phyloP scores from a whole-genome alignment of 352 stramenopile species.

The Thalassiosira oceanica region DNA sequence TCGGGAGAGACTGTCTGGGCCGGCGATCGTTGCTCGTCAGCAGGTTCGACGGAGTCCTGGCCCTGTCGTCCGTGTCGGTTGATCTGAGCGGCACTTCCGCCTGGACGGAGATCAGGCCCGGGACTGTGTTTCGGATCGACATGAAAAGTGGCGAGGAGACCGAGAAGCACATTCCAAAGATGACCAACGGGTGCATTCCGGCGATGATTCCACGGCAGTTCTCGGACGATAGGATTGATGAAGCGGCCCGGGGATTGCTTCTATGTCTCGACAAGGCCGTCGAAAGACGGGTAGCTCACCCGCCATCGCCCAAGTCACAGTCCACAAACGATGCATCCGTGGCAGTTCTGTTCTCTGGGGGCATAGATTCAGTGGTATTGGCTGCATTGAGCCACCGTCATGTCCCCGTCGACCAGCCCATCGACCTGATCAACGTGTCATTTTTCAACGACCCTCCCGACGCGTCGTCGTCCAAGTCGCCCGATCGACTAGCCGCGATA shows the following conservation, averaged over 20 bases:
- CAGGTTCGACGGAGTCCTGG: constrained; percentile 21
- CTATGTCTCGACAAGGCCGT: constrained; percentile 84
- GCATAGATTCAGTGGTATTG: constrained; percentile 94
- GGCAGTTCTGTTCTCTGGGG: constrained; percentile 93
- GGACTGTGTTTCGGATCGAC: constrained; percentile 83
- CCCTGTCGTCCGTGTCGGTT: constrained; percentile 38
- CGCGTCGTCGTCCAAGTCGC: constrained; percentile 57
- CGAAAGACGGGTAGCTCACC: constrained; percentile 81
- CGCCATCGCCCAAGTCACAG: constrained; percentile 44
- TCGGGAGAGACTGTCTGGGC: constrained; percentile 88
- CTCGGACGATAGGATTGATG: constrained; percentile 27
- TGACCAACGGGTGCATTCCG: constrained; percentile 30
- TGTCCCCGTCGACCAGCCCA: constrained; percentile 68
- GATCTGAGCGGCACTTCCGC: constrained; percentile 42
- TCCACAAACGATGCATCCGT: constrained; percentile 56
- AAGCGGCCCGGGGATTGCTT: constrained; percentile 71
- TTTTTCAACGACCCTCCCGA: constrained; percentile 79
- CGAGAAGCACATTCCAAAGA: constrained; percentile 22
- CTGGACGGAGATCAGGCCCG: constrained; percentile 83
- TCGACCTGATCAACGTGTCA: constrained; percentile 94
- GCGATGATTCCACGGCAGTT: neutral
- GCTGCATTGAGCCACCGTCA: constrained; percentile 87
- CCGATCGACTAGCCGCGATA: constrained; percentile 89
- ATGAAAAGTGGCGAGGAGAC: constrained; percentile 42
- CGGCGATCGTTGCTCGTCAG: constrained; percentile 87